phyloP scores from a whole-genome alignment of 169 alveolate species.

The Ichthyophthirius multifiliis region DNA sequence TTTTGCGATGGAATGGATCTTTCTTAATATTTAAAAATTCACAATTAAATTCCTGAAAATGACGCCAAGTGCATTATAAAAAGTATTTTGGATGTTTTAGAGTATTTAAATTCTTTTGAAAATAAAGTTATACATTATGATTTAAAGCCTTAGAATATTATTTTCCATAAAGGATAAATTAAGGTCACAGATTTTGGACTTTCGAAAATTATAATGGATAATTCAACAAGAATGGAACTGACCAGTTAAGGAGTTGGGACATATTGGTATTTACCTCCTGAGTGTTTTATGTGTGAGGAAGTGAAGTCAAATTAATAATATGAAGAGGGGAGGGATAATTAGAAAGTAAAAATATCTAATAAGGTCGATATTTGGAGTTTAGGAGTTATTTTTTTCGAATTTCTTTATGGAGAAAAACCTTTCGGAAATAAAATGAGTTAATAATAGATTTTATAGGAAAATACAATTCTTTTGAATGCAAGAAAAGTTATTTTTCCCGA shows the following conservation, averaged over 20 bases:
- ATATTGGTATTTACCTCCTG: constrained; percentile 91
- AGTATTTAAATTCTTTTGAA: constrained; percentile 76
- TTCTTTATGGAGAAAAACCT: constrained; percentile 86
- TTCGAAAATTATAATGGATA: constrained; percentile 75
- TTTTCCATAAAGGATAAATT: constrained; percentile 83
- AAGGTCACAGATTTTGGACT: constrained; percentile 91
- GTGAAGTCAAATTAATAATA: constrained; percentile 61
- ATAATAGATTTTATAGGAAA: constrained; percentile 74
- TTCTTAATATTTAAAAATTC: constrained; percentile 72
- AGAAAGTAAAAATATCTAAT: constrained; percentile 63
- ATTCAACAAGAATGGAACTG: constrained; percentile 69
- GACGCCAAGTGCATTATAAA: constrained; percentile 85
- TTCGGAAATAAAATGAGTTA: constrained; percentile 83
- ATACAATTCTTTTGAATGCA: constrained; percentile 74
- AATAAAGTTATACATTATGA: constrained; percentile 88
- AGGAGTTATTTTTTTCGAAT: constrained; percentile 88
- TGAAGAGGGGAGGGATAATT: too few relatives aligned
- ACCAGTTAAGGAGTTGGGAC: constrained; percentile 91
- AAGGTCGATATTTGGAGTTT: constrained; percentile 91
- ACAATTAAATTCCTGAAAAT: constrained; percentile 77
- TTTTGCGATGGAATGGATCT: constrained; percentile 88
- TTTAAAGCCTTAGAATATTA: constrained; percentile 88
- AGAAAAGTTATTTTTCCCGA: constrained; percentile 72
- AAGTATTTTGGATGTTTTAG: constrained; percentile 79
- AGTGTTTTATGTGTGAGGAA: constrained; percentile 78